Evolutionary conservation across 2,329 filamentous ascomycete genomes (phyloP), one percentile per base, ranked within the genome.

Genomic region (Dactylonectria macrodidyma): DNA sequence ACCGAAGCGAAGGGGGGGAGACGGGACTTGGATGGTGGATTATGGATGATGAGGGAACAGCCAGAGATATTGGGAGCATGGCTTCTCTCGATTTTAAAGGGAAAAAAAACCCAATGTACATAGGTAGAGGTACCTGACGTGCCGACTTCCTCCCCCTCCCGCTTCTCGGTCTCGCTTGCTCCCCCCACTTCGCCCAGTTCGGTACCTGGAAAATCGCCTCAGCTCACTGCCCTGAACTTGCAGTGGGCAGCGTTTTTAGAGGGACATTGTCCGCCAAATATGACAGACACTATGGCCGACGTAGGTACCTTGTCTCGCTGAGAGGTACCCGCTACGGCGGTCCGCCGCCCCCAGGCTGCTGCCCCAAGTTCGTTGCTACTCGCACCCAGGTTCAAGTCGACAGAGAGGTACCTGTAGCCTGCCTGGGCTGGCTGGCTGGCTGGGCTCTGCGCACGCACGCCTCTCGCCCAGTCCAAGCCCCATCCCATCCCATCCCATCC

Each of bases 101-200:
- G 36, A 11, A 38, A 38, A 26, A 34, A 46, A 7, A 52, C 7
- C 26, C 26, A 30, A 30, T 30, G 51, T 66, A 66, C 64, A 55
- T 19, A 22, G 12, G 19, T 19, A 19, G 30, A 59, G 30, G 51
- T 66, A 66, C 64, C 54, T 66, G 30, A 12, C n/a, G 63, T 47
- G 36, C 22, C 46, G 34, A 57, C 63, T 47, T 51, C 24, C 36
- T 14, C 38, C 59, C 54, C 64, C 64, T 62, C 64, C 64, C 47
- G 64, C 64, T 66, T 66, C 59, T 55, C 59, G 59, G 16, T 47
- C 55, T 41, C 52, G 59, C 52, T 46, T 36, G 56, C 41, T 41
- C 57, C 44, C 59, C 48, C 59, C 64, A 66, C 59, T 44, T 9
- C 16, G 11, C 12, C 47, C 38, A 62, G 51, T 26, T 24, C 12